Conservation (phyloP, 2,329 filamentous ascomycete genomes). For the Chaetoscypha palmicola region DNA sequence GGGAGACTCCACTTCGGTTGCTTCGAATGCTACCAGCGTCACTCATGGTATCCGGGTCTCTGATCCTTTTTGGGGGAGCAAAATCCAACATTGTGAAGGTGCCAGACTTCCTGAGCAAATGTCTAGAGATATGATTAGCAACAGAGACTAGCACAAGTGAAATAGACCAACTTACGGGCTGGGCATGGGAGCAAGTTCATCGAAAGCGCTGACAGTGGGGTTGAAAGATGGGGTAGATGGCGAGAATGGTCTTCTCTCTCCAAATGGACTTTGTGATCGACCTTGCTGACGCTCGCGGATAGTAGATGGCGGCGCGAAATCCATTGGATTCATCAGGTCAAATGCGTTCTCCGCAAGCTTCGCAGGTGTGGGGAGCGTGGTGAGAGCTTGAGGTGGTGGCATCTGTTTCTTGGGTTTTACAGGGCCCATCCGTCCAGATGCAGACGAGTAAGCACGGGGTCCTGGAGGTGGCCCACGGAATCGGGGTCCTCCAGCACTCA, state of each 20-base stretch:
- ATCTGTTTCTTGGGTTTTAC: constrained; percentile 44
- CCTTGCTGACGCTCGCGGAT: constrained; percentile 64
- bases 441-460: constrained; percentile 59
- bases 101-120: constrained; percentile 66
- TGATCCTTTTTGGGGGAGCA: constrained; percentile 69
- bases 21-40: constrained; percentile 61
- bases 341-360: constrained; percentile 79
- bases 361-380: constrained; percentile 74
- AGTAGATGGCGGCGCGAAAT: constrained; percentile 76
- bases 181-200: constrained; percentile 77
- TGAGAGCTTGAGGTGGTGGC: constrained; percentile 68
- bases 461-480: constrained; percentile 28
- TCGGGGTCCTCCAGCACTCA: constrained; percentile 21
- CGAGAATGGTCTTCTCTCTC: constrained; percentile 65
- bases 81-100: constrained; percentile 78
- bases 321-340: constrained; percentile 58
- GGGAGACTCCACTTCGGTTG: constrained; percentile 56
- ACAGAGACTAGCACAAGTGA: background rate
- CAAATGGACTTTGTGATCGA: constrained; percentile 55
- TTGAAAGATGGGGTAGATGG: constrained; percentile 65
- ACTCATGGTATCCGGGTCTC: constrained; percentile 51
- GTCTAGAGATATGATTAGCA: constrained; percentile 40
- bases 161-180: constrained; percentile 70
- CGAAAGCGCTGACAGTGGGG: constrained; percentile 77
- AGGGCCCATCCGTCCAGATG: constrained; percentile 35